Evolutionary conservation across 805 yeast genomes (phyloP), one percentile per base, ranked within the genome.

Genomic region (Cyberlindnera petersonii): DNA sequence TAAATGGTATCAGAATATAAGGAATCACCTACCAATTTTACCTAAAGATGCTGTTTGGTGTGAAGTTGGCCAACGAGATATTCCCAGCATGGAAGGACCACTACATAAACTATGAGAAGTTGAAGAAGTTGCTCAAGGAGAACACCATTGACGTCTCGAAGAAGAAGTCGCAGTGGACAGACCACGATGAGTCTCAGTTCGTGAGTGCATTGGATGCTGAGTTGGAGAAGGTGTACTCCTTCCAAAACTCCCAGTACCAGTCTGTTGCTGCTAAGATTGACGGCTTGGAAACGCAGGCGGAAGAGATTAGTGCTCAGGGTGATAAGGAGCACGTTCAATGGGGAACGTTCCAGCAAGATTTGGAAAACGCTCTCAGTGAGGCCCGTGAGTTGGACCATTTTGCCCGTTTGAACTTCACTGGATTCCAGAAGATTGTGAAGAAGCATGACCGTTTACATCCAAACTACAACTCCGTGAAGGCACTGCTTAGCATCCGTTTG

Each of bases 371-470:
- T 20, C 68, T 93, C 44, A 72, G 78, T 9, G 72, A 77, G 51
- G 86, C 98, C 9, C 86, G 84, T 53, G 91, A 86, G 55, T 69
- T 93, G 51, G 96, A 89, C 60, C 86, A 79, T 58, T 93, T 93
- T 65, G 82, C 94, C 29, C 74, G 98, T 55, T 64, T 91, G 50
- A 93, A 93, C 64, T 93, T 82, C 67, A 91, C 98, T 11, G 98
- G 97, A 1, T 91, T 93, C 65, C 74, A 80, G 53, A 93, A 93
- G 60, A 86, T 93, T 51, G 97, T 89, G 48, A 89, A 91, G 67
- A 91, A 91, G 65, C 98, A 93, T 58, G 98, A 93, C 65, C 77
- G 96, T 37, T 62, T 91, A 48, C 97, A 89, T 63, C 75, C 88
- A 23, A 72, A 77, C 48, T 93, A 83, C 62, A 65, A 63, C 13